Conservation (phyloP, 129 eudicot species). For the Dittrichia graveolens region DNA sequence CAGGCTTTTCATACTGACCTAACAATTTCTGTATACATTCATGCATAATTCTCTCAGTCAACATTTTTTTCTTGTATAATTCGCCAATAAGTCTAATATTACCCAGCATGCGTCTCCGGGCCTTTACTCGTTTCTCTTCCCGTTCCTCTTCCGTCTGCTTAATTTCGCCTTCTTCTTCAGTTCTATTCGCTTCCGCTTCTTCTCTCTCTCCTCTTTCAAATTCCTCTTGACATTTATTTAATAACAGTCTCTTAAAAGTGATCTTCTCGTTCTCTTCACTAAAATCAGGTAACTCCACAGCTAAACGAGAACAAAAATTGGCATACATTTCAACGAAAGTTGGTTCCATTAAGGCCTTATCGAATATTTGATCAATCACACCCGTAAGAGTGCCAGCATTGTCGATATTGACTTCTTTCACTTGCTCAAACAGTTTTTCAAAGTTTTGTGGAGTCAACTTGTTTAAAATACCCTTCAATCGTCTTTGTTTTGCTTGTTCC, state of each 20-base stretch:
- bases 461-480: slow-evolving; percentile 68
- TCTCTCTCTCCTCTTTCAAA: slow-evolving; percentile 94
- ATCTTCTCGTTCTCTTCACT: slow-evolving; percentile 69
- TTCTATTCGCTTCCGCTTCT: slow-evolving; percentile 76
- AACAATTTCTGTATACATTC: slow-evolving; percentile 73
- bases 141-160: slow-evolving; percentile 69
- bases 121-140: slow-evolving; percentile 76
- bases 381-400: slow-evolving; percentile 61
- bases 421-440: slow-evolving; percentile 92
- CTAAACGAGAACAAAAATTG: slow-evolving; percentile 67
- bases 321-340: slow-evolving; percentile 98
- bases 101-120: slow-evolving; percentile 85
- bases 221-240: slow-evolving; percentile 91
- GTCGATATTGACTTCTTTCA: slow-evolving; percentile 79
- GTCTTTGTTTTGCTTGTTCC: slow-evolving; percentile 84
- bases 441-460: slow-evolving; percentile 95
- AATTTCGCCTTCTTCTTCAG: slow-evolving; percentile 76
- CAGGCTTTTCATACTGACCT: slow-evolving; percentile 64
- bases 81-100: slow-evolving; percentile 94
- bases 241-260: slow-evolving; percentile 74
- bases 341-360: slow-evolving; percentile 92
- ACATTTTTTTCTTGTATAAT: slow-evolving; percentile 84
- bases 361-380: slow-evolving; percentile 77
- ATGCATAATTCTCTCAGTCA: slow-evolving; percentile 95
- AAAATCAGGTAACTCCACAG: slow-evolving; percentile 79